Conservation (phyloP, 306 rosid genomes). For the Ormosia semicastrata region DNA sequence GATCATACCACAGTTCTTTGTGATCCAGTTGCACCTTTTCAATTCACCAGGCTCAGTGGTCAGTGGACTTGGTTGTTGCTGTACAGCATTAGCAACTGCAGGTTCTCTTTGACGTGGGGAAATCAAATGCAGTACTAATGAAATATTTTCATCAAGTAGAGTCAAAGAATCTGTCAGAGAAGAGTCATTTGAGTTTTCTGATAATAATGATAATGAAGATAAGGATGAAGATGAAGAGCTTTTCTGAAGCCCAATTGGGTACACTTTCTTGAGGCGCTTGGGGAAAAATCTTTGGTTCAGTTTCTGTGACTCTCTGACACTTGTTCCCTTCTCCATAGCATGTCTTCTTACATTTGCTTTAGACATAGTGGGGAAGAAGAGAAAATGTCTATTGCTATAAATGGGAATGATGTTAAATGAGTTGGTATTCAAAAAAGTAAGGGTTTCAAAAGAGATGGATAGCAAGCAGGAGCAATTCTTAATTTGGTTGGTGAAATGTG, state of each 20-base stretch:
- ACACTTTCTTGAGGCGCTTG: constrained; percentile 67
- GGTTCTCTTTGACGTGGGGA: constrained; percentile 47
- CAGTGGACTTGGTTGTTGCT: constrained; percentile 14
- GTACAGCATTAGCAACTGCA: constrained; percentile 25
- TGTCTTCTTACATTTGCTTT: constrained; percentile 53
- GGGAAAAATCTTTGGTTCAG: constrained; percentile 47
- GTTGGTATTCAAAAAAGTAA: background rate
- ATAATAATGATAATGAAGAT: constrained; percentile 60
- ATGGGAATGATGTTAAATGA: constrained; percentile 25
- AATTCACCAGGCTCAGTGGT: constrained; percentile 36
- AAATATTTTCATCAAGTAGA: constrained; percentile 55
- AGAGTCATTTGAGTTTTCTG: constrained; percentile 81
- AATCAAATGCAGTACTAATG: constrained; percentile 60
- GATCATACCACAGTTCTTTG: constrained; percentile 51
- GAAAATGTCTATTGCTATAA: constrained; percentile 9
- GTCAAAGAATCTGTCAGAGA: constrained; percentile 54
- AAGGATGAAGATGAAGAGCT: constrained; percentile 69
- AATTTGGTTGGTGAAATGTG: constrained; percentile 78
- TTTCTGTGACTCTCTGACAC: constrained; percentile 51
- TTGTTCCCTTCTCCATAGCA: constrained; percentile 49
- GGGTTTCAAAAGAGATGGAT: constrained; percentile 22
- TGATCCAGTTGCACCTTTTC: constrained; percentile 72
- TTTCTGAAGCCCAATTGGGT: constrained; percentile 79
- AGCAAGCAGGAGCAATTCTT: background rate
- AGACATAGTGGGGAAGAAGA: constrained; percentile 38